Percentiles rank a stretch among this genome's conserved stretches.
These are phyloP conservation scores for Effrenium voratum DNA, from an alignment of 73 alveolate species.

Conservation along the genomic window DNA sequence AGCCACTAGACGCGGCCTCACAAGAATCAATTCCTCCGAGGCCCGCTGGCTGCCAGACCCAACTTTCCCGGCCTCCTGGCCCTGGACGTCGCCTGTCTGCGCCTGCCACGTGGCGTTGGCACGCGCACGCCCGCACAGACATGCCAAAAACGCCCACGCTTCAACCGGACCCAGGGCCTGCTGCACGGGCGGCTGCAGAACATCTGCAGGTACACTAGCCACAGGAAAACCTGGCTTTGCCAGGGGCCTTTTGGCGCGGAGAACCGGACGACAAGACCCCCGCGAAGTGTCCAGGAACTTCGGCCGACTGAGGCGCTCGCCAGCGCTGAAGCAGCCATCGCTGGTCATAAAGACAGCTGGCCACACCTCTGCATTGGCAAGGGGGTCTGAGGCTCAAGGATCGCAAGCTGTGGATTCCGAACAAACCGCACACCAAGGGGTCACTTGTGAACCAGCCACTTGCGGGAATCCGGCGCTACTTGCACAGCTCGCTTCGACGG, in stretches of 20 bases:
- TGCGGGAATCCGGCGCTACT: background rate
- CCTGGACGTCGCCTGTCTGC: too few species aligned
- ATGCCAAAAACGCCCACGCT: background rate
- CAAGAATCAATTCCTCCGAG: background rate
- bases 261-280: background rate
- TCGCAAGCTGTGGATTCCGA: background rate
- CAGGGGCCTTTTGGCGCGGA: background rate
- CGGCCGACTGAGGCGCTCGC: background rate
- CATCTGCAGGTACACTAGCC: slow-evolving; percentile 55
- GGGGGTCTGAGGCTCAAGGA: background rate
- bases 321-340: slow-evolving; percentile 88
- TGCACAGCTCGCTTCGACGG: too few species aligned
- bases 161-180: background rate
- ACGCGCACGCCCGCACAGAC: too few species aligned
- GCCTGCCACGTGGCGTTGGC: too few species aligned
- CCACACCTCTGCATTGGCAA: slow-evolving; percentile 21
- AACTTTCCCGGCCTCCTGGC: too few species aligned
- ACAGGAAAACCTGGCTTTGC: slow-evolving; percentile 61
- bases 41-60: background rate
- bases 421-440: too few species aligned
- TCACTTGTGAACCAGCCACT: background rate
- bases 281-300: background rate
- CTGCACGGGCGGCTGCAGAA: slow-evolving; percentile 44
- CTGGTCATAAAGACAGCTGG: slow-evolving; percentile 78
- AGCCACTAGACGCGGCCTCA: slow-evolving; percentile 9